Conservation (phyloP, 2,329 filamentous ascomycete species). For the Incumbomyces lentus region DNA sequence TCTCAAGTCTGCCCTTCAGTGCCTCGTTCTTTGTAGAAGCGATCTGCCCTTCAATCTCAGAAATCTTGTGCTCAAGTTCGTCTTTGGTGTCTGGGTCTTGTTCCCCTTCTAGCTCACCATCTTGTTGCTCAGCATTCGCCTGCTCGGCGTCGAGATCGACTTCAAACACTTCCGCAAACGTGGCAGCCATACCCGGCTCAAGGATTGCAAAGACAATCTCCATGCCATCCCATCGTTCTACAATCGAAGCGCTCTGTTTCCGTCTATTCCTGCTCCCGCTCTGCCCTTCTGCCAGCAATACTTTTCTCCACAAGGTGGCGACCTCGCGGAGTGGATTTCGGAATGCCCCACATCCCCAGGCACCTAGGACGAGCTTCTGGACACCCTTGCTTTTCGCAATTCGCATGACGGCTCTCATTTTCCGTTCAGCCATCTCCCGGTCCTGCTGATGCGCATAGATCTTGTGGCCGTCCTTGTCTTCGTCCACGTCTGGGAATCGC, state of each 20-base stretch:
- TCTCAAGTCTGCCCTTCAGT: not conserved
- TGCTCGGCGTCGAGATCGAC: not conserved
- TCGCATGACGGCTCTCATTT: conserved; percentile 10
- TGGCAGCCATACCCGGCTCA: conserved; percentile 4
- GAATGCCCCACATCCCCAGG: conserved; percentile 13
- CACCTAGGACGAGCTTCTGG: conserved; percentile 10
- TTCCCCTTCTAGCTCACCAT: not conserved
- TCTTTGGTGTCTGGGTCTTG: not conserved
- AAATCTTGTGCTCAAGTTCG: conserved; percentile 6
- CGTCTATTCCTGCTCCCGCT: not conserved
- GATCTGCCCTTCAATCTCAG: conserved; percentile 7
- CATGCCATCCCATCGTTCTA: conserved; percentile 3
- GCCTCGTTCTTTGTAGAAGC: not conserved
- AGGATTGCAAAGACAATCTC: conserved; percentile 9
- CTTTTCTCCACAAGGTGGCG: conserved; percentile 7
- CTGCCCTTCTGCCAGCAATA: not conserved
- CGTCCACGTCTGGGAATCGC: conserved; percentile 8
- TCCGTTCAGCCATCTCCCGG: conserved; percentile 4
- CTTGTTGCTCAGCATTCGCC: too few relatives aligned
- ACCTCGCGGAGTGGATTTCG: conserved; percentile 10
- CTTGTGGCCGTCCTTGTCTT: conserved; percentile 1
- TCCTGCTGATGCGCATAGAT: conserved; percentile 10
- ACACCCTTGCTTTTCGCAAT: conserved; percentile 8
- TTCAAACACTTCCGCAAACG: conserved; percentile 4
- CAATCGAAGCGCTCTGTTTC: not conserved